A percentile compares a stretch with the other conserved stretches of the same genome.
Evolutionary conservation across 2,329 filamentous ascomycete species (phyloP).

Genomic region (Fusarium avenaceum): DNA sequence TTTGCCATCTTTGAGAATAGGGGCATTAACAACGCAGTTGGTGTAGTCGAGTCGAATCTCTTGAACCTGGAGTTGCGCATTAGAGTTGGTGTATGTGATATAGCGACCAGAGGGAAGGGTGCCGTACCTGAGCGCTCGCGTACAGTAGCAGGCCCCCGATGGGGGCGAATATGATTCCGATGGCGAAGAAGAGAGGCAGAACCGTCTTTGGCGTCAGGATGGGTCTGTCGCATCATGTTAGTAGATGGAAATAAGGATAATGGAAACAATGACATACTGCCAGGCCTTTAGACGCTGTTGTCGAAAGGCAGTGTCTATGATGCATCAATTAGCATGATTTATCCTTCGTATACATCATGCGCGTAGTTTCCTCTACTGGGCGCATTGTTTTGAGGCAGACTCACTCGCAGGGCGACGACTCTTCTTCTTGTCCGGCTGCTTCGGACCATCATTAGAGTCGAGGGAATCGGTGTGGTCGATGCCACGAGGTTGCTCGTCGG

Average conservation of each 20-base stretch:
- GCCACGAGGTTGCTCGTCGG: slow-evolving; percentile 60
- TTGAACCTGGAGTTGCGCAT: slow-evolving; percentile 74
- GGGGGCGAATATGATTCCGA: slow-evolving; percentile 92
- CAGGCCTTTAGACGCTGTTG: slow-evolving; percentile 98
- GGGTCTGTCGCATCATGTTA: slow-evolving; percentile 71
- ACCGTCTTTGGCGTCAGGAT: slow-evolving; percentile 97
- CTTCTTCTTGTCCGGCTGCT: slow-evolving; percentile 82
- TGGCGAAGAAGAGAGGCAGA: slow-evolving; percentile 88
- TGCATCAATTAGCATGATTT: slow-evolving; percentile 37
- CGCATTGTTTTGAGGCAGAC: slow-evolving; percentile 46
- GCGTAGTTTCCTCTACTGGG: not conserved
- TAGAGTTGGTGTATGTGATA: slow-evolving; percentile 17
- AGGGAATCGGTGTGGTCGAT: slow-evolving; percentile 66
- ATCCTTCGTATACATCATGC: not conserved
- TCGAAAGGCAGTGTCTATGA: slow-evolving; percentile 90
- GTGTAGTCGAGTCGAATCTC: slow-evolving; percentile 94
- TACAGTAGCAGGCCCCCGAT: slow-evolving; percentile 90
- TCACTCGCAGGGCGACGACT: slow-evolving; percentile 90
- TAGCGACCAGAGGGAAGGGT: not conserved
- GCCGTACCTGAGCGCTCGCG: slow-evolving; percentile 80
- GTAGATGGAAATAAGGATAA: slow-evolving; percentile 38
- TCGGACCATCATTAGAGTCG: slow-evolving; percentile 66
- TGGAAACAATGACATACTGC: slow-evolving; percentile 77
- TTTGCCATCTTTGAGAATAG: slow-evolving; percentile 51
- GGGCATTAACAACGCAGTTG: slow-evolving; percentile 73